Evolutionary conservation across 169 alveolate species (phyloP), one percentile per base, ranked within the genome.

Genomic region (Plasmodium fragile): DNA sequence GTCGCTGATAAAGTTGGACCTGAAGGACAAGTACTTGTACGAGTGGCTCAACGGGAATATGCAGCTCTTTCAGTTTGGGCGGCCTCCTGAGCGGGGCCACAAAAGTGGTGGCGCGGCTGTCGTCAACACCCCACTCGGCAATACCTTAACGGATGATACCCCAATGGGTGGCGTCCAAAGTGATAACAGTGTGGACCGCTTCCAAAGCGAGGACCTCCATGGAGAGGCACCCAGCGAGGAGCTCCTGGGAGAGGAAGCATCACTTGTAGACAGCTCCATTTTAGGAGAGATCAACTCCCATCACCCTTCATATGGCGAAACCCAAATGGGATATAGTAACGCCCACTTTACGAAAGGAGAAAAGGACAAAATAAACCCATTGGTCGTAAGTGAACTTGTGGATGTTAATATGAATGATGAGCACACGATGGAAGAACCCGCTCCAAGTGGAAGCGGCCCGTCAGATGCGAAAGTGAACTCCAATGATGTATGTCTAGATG

Each of bases 401-500:
- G 13, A 59, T 2, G 34, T 2, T 1, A n/a, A 6, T 59, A 59
- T 0, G 1, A 34, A 59, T n/a, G 7, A 18, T 59, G 34, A 3
- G 25, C 25, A 59, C 0, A 59, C 25, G 30, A 2, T 18, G 73
- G 73, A 59, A 59, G 34, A 13, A 5, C 36, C 36, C 16, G 6
- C 13, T 65, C 30, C 75, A 65, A 0, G 39, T 18, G 75, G 34
- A 65, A 22, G 0, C 7, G 1, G 4, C n/a, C 28, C 34, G 0
- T 18, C 75, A 65, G 16, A 65, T 65, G 75, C 13, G 0, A 28
- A 22, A 2, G 36, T 0, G 4, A 65, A 65, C 16, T 3, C 75
- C 22, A 18, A 65, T 28, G 93, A 85, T 53, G 93, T 85, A 18
- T 85, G 93, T 34, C 45, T 85, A 34, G 93, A 85, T 75, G 93